A percentile compares a stretch with the other conserved stretches of the same genome.
These are phyloP conservation scores for Syzygium grande DNA, from an alignment of 345 rosid species.

Conservation along the genomic window DNA sequence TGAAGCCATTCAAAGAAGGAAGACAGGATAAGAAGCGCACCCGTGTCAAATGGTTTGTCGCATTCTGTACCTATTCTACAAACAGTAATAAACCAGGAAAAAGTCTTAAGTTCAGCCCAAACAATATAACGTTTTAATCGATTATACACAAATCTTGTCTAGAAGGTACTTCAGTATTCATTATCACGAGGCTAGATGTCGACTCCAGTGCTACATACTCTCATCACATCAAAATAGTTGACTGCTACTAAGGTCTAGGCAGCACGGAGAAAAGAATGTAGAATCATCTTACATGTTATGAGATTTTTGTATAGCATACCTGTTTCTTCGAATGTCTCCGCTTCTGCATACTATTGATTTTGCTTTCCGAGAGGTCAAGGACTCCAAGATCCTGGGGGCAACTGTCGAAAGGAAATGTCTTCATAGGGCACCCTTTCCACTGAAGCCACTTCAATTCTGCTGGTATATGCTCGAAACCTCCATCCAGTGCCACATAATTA, in stretches of 20 bases:
- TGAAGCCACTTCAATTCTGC: conserved; percentile 52
- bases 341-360: conserved; percentile 23
- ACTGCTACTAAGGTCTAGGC: neutral
- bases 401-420: conserved; percentile 31
- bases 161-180: neutral
- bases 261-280: neutral
- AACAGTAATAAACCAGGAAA: neutral
- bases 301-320: neutral
- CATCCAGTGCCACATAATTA: conserved; percentile 42
- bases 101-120: neutral
- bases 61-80: neutral
- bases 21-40: neutral
- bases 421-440: conserved; percentile 53
- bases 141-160: neutral
- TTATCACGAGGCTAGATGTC: neutral
- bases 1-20: neutral
- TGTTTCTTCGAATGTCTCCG: neutral
- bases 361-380: conserved; percentile 72
- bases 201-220: neutral
- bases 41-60: neutral
- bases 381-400: conserved; percentile 36
- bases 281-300: neutral
- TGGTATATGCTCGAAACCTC: conserved; percentile 39
- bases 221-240: neutral
- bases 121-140: neutral